Base-by-base conservation (phyloP, 2,329 filamentous ascomycete species). In the Penicillium sclerotigenum region DNA sequence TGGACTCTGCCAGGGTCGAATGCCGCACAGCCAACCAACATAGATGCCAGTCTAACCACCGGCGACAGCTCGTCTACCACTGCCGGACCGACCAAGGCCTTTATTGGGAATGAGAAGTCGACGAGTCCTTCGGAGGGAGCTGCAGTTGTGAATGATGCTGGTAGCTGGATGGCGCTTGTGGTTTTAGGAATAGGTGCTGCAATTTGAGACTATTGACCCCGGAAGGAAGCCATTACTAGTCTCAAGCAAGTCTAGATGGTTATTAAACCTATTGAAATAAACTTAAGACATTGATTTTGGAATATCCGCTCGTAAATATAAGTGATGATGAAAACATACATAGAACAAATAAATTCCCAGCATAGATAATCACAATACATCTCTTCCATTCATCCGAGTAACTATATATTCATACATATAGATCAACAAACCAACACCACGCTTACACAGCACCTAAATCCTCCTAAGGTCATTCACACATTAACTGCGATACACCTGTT, bases 401-500 rank as follows among this genome's bases (percentile, higher is more conserved):
- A 38, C 11, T 18, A 57, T 42, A 43, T 2, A 26, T 47, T 48
- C 45, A 37, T 40, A 20, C 38, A 56, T 38, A 24, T n/a, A 53
- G 11, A 52, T 26, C 22, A 33, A 28, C 20, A 9, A 24, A 33
- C 5, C 20, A 47, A 40, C 13, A 26, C 18, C 29, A 40, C 20
- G 4, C 22, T 40, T 22, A 26, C 16, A 38, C 31, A 48, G 9
- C 37, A 16, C 34, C 18, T 14, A 6, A 13, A 28, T 13, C n/a
- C 29, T 10, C 26, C 14, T 10, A 5, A 4, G 14, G 8, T 11
- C 16, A 28, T 20, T 11, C 11, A 10, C 34, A 4, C 29, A 18
- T 37, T 48, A 68, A 29, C 47, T 49, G 14, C 48, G 60, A 46
- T 56, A 63, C 2, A 47, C 54, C 47, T 70, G 58, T 57, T 70